A percentile compares a stretch with the other conserved stretches of the same genome.
Evolutionary conservation across 345 rosid genomes (phyloP).

Genomic region (Brassica carinata): DNA sequence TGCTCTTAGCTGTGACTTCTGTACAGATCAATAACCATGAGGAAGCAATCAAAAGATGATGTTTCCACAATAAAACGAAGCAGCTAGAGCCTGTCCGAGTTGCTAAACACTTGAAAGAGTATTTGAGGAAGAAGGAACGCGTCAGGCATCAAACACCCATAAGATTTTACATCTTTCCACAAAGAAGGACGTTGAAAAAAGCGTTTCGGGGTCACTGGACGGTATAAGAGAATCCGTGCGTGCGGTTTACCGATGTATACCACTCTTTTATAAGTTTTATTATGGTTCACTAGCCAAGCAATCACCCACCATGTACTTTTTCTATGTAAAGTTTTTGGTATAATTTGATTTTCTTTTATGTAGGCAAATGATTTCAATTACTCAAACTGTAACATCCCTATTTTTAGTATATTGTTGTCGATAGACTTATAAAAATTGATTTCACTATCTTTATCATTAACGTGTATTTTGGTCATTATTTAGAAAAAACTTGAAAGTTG

Average conservation of each 20-base stretch:
- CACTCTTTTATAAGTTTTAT: constrained; percentile 25
- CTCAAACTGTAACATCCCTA: too few relatives aligned
- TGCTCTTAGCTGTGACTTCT: constrained; percentile 59
- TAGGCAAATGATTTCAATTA: too few relatives aligned
- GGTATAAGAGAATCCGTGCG: background rate
- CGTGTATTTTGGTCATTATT: too few relatives aligned
- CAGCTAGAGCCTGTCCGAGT: constrained; percentile 55
- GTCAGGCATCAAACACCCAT: constrained; percentile 76
- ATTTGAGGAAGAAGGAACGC: constrained; percentile 83
- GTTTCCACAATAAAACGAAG: constrained; percentile 58
- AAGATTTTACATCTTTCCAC: constrained; percentile 69
- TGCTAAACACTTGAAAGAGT: constrained; percentile 57
- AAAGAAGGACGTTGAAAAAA: constrained; percentile 47
- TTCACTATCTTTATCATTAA: too few relatives aligned
- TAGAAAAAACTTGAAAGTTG: too few relatives aligned
- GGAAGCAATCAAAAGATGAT: constrained; percentile 68
- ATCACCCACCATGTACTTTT: constrained; percentile 48
- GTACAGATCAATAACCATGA: constrained; percentile 81
- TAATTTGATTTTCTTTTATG: too few relatives aligned
- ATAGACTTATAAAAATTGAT: too few relatives aligned
- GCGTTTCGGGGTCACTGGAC: constrained; percentile 10
- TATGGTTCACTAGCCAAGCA: constrained; percentile 57
- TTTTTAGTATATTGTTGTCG: too few relatives aligned
- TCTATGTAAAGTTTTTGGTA: too few relatives aligned
- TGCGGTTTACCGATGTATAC: constrained; percentile 34